phyloP scores from a whole-genome alignment of 2,329 filamentous ascomycete species.

The Thielaviopsis ethacetica region DNA sequence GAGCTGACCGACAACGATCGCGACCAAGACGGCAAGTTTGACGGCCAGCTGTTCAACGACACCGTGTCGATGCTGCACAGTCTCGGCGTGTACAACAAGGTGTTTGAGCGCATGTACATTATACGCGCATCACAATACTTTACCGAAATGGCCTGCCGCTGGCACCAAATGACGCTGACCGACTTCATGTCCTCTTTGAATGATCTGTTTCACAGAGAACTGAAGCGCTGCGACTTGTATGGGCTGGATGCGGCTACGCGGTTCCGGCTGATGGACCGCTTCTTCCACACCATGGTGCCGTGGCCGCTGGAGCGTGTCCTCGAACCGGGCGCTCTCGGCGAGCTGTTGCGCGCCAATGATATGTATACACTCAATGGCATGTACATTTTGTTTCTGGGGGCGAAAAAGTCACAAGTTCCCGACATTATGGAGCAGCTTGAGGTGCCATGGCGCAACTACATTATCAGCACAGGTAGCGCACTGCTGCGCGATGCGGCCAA shows the following conservation, averaged over 20 bases:
- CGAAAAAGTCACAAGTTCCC: conserved; percentile 28
- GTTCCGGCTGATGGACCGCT: conserved; percentile 53
- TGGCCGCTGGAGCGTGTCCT: conserved; percentile 51
- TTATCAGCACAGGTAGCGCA: conserved; percentile 52
- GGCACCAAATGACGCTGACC: conserved; percentile 48
- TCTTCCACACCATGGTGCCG: conserved; percentile 57
- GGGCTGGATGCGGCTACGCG: conserved; percentile 73
- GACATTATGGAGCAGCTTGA: conserved; percentile 54
- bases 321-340: conserved; percentile 48
- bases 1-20: conserved; percentile 62
- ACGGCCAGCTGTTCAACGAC: conserved; percentile 51
- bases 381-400: conserved; percentile 52
- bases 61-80: conserved; percentile 71
- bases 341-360: conserved; percentile 56
- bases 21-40: conserved; percentile 35
- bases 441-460: conserved; percentile 61
- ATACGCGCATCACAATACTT: conserved; percentile 52
- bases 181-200: conserved; percentile 60
- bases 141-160: conserved; percentile 48
- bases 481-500: conserved; percentile 71
- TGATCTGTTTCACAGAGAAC: conserved; percentile 53
- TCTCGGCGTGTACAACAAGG: conserved; percentile 61
- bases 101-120: conserved; percentile 67
- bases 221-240: conserved; percentile 60
- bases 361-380: conserved; percentile 56